These are phyloP conservation scores for Tuber brumale DNA, from an alignment of 495 filamentous ascomycete genomes.

Conservation along the genomic window DNA sequence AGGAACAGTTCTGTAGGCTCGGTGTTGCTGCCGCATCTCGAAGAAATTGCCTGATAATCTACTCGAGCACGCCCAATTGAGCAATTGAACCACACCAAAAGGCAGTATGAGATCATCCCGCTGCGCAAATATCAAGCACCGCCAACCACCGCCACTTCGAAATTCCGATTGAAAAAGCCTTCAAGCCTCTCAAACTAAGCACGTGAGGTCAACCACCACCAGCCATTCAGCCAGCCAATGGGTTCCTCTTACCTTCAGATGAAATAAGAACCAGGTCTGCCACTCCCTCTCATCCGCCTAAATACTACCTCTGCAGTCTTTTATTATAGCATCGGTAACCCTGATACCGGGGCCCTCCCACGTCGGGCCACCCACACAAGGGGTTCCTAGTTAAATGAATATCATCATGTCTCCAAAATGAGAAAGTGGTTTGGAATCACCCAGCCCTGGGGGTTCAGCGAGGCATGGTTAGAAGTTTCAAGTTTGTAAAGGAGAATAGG, in stretches of 20 bases:
- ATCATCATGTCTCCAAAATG: neutral
- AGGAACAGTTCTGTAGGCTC: neutral
- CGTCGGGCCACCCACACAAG: neutral
- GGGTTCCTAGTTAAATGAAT: neutral
- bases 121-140: neutral
- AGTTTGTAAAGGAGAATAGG: neutral
- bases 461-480: neutral
- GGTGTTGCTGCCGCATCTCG: neutral
- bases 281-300: neutral
- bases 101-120: slow-evolving; percentile 1
- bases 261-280: neutral
- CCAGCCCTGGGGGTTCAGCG: neutral
- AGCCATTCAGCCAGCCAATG: neutral
- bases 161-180: neutral
- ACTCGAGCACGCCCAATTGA: neutral
- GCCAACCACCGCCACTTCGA: neutral
- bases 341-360: neutral
- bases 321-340: neutral
- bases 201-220: neutral
- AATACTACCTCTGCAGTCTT: neutral
- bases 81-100: neutral
- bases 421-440: neutral
- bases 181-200: neutral
- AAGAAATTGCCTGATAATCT: slow-evolving; percentile 1
- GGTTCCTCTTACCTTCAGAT: neutral